Conservation (phyloP, 75 land plant genomes). For the Cryptomeria japonica region DNA sequence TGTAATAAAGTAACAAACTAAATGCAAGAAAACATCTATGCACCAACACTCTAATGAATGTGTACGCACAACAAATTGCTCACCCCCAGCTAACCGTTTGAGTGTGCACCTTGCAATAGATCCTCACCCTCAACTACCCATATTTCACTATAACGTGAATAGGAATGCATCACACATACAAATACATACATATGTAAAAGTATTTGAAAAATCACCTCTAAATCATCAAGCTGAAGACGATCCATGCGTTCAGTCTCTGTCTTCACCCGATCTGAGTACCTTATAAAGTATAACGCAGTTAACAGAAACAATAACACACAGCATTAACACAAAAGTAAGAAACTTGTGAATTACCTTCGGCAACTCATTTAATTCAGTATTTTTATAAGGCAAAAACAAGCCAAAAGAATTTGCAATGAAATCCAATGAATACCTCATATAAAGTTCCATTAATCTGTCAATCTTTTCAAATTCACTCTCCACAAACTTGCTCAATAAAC, state of each 20-base stretch:
- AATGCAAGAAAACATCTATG: no score
- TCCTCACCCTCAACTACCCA: background rate
- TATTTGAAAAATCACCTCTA: slow-evolving; percentile 51
- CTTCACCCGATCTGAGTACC: slow-evolving; percentile 87
- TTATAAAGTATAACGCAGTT: slow-evolving; percentile 23
- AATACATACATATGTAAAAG: background rate
- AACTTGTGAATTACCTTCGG: background rate
- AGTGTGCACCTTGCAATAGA: background rate
- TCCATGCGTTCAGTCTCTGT: slow-evolving; percentile 76
- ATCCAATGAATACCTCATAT: slow-evolving; percentile 60
- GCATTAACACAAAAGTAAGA: background rate
- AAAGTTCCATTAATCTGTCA: slow-evolving; percentile 98
- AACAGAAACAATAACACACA: background rate
- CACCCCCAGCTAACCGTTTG: no score
- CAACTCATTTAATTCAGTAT: background rate
- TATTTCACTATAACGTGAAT: background rate
- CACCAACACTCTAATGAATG: no score
- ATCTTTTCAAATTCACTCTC: slow-evolving; percentile 98
- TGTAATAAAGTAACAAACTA: no score
- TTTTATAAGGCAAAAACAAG: background rate
- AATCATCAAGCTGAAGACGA: slow-evolving; percentile 73
- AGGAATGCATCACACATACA: background rate
- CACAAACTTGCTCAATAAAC: slow-evolving; percentile 84
- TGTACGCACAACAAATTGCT: no score
- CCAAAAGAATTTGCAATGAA: background rate